Base-by-base conservation (phyloP, 257 asterid genomes). In the Ophiorrhiza pumila region DNA sequence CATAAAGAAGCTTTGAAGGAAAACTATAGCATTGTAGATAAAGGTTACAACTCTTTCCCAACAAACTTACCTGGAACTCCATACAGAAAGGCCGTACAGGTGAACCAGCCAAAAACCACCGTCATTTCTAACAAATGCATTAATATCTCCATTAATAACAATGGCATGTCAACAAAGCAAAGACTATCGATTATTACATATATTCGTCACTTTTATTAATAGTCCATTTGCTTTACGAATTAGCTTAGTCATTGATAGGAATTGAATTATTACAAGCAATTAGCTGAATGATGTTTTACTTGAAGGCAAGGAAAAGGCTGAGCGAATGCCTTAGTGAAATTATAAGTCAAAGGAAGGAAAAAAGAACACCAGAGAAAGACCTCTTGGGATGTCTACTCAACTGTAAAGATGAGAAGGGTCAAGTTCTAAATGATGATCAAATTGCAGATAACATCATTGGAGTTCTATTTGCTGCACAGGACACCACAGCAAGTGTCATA, bases 361-460 rank as follows among this genome's bases (percentile, higher is more conserved):
- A 79, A 71, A 84, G 73, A 71, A 27, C 35, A 6, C 15, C 32
- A 1, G 87, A 80, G 69, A 85, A 83, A 66, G 89, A 87, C 59
- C 78, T 93, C 0, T 34, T 93, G 80, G 85, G 88, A 71, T 79
- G 87, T 79, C 50, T 91, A 59, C 55, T 89, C 71, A 83, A 80
- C 39, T 83, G 73, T 6, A 84, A 77, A 71, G 87, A 84, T 70
- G 90, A 83, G 0, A 83, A 81, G 0, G 87, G 86, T 9, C 74
- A 61, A 73, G 49, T 45, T 32, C 83, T 93, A 37, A 82, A 78
- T 13, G 93, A 87, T 20, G 94, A 88, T 41, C 91, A 89, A 66
- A 87, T 91, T 25, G 89, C 89, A 4, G 98, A 93, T 62, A 93
- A 92, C 79, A 84, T 92, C 37, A 92, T 90, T 20, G 98, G 98